Base-by-base conservation (phyloP, 2,329 filamentous ascomycete genomes). In the Trichoderma gracile region DNA sequence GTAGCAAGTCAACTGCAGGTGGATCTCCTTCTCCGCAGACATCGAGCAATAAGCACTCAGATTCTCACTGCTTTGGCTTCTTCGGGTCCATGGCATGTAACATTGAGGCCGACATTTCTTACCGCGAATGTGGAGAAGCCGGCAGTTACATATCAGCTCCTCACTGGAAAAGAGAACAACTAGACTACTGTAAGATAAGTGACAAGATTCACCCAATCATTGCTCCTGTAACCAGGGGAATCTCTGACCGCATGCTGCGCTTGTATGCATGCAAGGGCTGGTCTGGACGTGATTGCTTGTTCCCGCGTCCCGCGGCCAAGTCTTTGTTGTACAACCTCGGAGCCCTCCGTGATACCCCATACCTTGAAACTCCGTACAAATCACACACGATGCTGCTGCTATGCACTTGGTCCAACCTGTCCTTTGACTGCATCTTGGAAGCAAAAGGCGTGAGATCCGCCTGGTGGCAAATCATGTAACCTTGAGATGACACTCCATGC, bases 41-140 rank as follows among this genome's bases (percentile, higher is more conserved):
- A 43, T 21, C n/a, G 40, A 21, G 33, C 40, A 45, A 50, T 30
- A 50, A 19, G 23, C 30, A 43, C 46, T 60, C 57, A 60, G 47
- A 50, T 50, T 50, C 46, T 50, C 45, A 42, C 50, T 19, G 21
- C 46, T 43, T 27, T 49, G 3, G 23, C 46, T 60, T n/a, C 30
- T 42, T 49, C 46, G 42, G 33, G 45, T 21, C 23, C 33, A 42
- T 56, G 21, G 38, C 21, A 42, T 59, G 57, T 45, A 52, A 40
- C 57, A 52, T 52, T 4, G 38, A 60, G 56, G 27, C 56, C 45
- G 33, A 50, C 23, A 50, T 40, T 15, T 33, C 33, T 30, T 38
- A 30, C 56, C 19, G n/a, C 30, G 25, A 59, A 38, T 54, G 58
- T 62, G 58, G 58, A 62, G 58, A 45, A 43, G 25, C 58, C 58